Percentiles rank a stretch among this genome's conserved stretches.
phyloP scores from a whole-genome alignment of 257 asterid species.

The Gentiana dahurica region DNA sequence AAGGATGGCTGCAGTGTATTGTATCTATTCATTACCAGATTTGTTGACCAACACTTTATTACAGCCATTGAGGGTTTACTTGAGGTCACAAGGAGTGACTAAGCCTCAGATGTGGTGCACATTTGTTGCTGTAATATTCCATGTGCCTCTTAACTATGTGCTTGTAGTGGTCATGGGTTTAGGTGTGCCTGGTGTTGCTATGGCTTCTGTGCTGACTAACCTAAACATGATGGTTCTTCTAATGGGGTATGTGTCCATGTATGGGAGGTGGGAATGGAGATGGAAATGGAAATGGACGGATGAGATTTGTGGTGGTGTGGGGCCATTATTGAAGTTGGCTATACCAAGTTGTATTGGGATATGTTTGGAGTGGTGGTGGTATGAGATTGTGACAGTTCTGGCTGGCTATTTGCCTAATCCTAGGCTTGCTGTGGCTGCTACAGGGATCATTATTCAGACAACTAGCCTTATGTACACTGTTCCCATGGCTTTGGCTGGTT shows the following conservation, averaged over 20 bases:
- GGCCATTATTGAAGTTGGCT: constrained; percentile 48
- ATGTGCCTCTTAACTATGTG: constrained; percentile 55
- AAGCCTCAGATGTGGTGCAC: constrained; percentile 93
- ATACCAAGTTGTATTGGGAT: constrained; percentile 82
- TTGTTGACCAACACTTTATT: constrained; percentile 56
- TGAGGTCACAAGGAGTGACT: constrained; percentile 87
- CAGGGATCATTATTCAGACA: constrained; percentile 79
- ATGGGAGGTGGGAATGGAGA: constrained; percentile 75
- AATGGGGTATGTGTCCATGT: constrained; percentile 56
- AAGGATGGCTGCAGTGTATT: constrained; percentile 53
- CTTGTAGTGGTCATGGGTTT: constrained; percentile 46
- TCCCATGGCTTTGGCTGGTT: constrained; percentile 93
- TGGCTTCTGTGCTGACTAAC: constrained; percentile 82
- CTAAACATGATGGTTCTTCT: constrained; percentile 65
- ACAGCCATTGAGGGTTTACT: constrained; percentile 66
- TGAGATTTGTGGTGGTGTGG: constrained; percentile 33
- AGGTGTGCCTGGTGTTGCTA: constrained; percentile 76
- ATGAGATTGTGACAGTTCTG: constrained; percentile 76
- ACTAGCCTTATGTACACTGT: constrained; percentile 86
- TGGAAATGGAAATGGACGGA: constrained; percentile 22
- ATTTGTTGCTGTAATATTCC: constrained; percentile 55
- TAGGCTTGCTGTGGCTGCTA: constrained; percentile 82
- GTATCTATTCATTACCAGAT: constrained; percentile 69
- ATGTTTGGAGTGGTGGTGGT: constrained; percentile 99
- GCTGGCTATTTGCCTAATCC: constrained; percentile 86